Evolutionary conservation across 2,329 filamentous ascomycete species (phyloP), one percentile per base, ranked within the genome.

Genomic region (Aspergillus arachidicola): DNA sequence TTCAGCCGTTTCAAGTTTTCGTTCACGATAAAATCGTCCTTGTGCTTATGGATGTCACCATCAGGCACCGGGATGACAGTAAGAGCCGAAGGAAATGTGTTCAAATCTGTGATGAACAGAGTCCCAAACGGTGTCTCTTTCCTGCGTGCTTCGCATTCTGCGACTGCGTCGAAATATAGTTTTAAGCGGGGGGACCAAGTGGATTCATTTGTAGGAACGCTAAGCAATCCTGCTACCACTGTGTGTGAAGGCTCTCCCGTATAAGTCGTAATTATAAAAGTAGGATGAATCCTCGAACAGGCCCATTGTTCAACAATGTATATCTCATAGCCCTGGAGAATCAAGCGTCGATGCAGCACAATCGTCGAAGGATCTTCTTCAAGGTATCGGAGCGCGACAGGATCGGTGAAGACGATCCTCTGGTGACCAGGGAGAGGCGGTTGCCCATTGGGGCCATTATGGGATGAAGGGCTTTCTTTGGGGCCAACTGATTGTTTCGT

Each of bases 221-320:
- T 89, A 53, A 98, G 81, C 11, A 98, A 89, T 4, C 91, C 89
- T 5, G 92, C 93, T 10, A 90, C 80, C n/a, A 96, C 88, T 0
- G 84, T 86, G 76, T 97, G 91, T 38, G 88, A 88, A 38, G 87
- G 84, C 71, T 97, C 93, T 60, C 94, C 95, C 0, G 94, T 98
- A 74, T 95, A 97, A 3, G 94, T 97, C 48, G 91, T 91, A 68
- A 98, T 96, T 57, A 96, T 87, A 67, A 96, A 91, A 19, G 94
- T 97, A 0, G 94, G 94, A 66, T 96, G 93, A 61, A 89, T 86
- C 58, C 95, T 88, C 14, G 94, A 97, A 78, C 94, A 97, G 6
- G 93, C 93, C 95, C 95, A 99, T 83, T 99, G 95, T 77, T 98
- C 95, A 68, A 98, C 93, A 19, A 98, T 81, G 78, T 98, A 98